Conservation (phyloP, 2,329 filamentous ascomycete genomes). For the Colletotrichum viniferum region DNA sequence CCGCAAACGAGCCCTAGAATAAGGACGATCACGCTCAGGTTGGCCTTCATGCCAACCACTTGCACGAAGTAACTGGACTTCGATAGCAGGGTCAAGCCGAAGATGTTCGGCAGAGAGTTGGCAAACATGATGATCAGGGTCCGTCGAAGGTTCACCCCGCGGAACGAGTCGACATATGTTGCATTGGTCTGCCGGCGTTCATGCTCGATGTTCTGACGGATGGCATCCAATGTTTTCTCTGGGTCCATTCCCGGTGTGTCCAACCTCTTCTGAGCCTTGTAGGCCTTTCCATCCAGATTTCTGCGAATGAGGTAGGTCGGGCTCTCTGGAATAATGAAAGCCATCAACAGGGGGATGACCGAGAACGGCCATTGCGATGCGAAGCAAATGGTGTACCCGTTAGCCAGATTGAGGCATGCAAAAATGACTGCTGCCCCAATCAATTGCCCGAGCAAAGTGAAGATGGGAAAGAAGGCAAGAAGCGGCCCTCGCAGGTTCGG, state of each 20-base stretch:
- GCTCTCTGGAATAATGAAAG: slow-evolving; percentile 53
- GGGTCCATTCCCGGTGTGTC: slow-evolving; percentile 43
- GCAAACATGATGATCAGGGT: slow-evolving; percentile 47
- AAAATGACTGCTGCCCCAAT: slow-evolving; percentile 48
- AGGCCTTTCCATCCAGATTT: slow-evolving; percentile 39
- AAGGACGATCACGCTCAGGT: slow-evolving; percentile 43
- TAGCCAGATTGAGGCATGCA: slow-evolving; percentile 29
- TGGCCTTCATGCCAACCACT: slow-evolving; percentile 36
- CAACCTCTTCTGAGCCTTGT: slow-evolving; percentile 53
- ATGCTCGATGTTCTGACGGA: slow-evolving; percentile 53
- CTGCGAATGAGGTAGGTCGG: slow-evolving; percentile 53
- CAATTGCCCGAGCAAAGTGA: slow-evolving; percentile 53
- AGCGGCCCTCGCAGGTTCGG: slow-evolving; percentile 48
- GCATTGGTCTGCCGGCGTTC: slow-evolving; percentile 31
- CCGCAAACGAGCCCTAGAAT: slow-evolving; percentile 50
- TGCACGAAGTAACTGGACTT: slow-evolving; percentile 45
- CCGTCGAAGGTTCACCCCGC: slow-evolving; percentile 43
- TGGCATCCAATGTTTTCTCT: slow-evolving; percentile 43
- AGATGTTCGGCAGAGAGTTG: slow-evolving; percentile 45
- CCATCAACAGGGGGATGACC: slow-evolving; percentile 43
- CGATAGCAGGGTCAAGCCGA: slow-evolving; percentile 48
- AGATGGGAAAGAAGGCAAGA: slow-evolving; percentile 53
- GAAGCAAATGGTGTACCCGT: slow-evolving; percentile 44
- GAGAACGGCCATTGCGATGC: slow-evolving; percentile 50
- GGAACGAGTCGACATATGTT: slow-evolving; percentile 50